Evolutionary conservation across 495 filamentous ascomycete genomes (phyloP), one percentile per base, ranked within the genome.

Genomic region (Penicillium cinerascens): DNA sequence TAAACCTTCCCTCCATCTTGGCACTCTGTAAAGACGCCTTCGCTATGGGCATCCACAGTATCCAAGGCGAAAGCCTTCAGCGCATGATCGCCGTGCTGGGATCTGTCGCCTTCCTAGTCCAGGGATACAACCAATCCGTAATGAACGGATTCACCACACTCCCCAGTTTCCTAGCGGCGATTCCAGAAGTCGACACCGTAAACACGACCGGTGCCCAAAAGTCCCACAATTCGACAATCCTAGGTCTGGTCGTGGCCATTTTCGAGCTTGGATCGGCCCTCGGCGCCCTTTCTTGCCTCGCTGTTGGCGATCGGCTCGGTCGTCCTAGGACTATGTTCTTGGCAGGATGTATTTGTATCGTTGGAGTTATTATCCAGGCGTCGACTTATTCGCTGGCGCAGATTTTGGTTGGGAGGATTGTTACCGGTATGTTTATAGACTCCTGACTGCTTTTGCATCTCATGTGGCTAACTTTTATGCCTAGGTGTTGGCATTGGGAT

Each of bases 101-200:
- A 6, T 26, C 79, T 3, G 47, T 54, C 18, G 58, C 54, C 6
- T 61, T 61, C 18, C 17, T 54, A 26, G 40, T 61, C 1, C 58
- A 61, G 45, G 58, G 58, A n/a, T 61, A 61, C 37, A 54, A 61
- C 18, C 58, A 61, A 18, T 42, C 58, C 10, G 46, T 61, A 23
- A 56, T 56, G 49, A 61, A 61, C 42, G 58, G 58, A 15, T 47
- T 61, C 23, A 45, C 51, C 11, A 61, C 58, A 0, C 17, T 61
- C 15, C 39, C 47, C 5, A 57, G 48, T 4, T 61, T 61, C 25
- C 20, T 61, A 16, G 41, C 26, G 13, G 43, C 47, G 0, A 41
- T 61, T 21, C 58, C 58, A 9, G 33, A 51, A 23, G 52, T 60
- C 39, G 51, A 54, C 21, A 54, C 51, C 0, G 39, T 46, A 3